Evolutionary conservation across 108 stramenopile genomes (phyloP).

Genomic region (Cyclotella cryptica): DNA sequence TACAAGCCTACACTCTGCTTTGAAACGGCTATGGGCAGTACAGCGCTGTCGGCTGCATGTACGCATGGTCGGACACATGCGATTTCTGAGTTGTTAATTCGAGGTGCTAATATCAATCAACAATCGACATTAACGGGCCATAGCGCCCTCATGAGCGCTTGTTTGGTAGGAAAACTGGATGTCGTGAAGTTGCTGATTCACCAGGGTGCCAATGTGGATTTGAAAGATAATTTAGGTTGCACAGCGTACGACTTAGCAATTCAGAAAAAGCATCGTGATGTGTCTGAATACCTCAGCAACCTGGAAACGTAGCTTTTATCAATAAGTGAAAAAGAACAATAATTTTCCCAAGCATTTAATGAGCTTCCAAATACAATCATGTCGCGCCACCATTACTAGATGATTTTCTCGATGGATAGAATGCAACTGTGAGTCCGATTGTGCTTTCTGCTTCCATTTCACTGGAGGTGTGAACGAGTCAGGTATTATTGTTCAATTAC

Average conservation of each 20-base stretch:
- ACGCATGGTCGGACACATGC: conserved; percentile 22
- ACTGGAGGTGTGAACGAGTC: no score
- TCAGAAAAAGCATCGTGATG: not conserved
- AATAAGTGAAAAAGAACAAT: no score
- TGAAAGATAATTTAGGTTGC: conserved; percentile 6
- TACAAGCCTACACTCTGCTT: conserved; percentile 45
- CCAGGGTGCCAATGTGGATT: conserved; percentile 17
- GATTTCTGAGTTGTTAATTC: conserved; percentile 34
- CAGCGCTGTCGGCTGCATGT: conserved; percentile 44
- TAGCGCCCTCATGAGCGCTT: conserved; percentile 40
- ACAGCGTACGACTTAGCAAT: conserved; percentile 18
- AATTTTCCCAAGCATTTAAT: no score
- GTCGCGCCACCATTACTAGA: no score
- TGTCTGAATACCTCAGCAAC: conserved; percentile 18
- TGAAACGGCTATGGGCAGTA: conserved; percentile 44
- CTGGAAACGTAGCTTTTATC: conserved; percentile 8
- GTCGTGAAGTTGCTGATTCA: conserved; percentile 35
- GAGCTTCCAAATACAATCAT: no score
- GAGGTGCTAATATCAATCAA: conserved; percentile 47
- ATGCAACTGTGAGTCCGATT: no score
- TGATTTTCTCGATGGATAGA: no score
- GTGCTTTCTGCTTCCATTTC: no score
- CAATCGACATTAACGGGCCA: conserved; percentile 15
- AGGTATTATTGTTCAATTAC: no score
- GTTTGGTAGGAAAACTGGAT: conserved; percentile 35